Conservation (phyloP, 768 basidiomycete genomes). For the Filobasidium floriforme region DNA sequence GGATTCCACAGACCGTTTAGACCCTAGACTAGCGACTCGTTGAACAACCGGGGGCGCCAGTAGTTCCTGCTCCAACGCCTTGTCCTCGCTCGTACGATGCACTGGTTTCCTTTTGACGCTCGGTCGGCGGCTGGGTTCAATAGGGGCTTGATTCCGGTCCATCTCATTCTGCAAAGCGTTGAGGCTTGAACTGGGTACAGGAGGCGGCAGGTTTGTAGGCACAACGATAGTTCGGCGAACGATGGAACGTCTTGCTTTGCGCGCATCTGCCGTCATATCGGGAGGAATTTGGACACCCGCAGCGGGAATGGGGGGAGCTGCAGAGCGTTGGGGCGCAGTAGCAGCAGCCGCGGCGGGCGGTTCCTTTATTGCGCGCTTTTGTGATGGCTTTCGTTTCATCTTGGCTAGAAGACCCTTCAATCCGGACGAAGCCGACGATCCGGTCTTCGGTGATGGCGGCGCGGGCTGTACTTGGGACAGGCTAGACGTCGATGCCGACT, state of each 20-base stretch:
- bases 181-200: neutral
- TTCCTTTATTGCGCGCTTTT: neutral
- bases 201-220: neutral
- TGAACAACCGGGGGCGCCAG: neutral
- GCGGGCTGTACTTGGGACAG: neutral
- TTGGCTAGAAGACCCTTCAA: constrained; percentile 19
- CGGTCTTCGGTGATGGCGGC: neutral
- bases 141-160: neutral
- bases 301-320: too few species aligned
- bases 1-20: neutral
- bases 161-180: neutral
- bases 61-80: neutral
- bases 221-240: neutral
- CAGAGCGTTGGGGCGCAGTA: neutral
- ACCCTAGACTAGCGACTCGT: neutral
- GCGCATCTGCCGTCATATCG: too few species aligned
- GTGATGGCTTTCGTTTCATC: constrained; percentile 17
- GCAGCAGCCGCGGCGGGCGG: neutral
- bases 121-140: neutral
- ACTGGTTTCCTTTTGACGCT: neutral
- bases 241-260: neutral
- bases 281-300: too few species aligned
- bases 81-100: neutral
- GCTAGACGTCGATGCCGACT: neutral
- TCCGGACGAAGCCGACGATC: neutral